These are phyloP conservation scores for Flagelloscypha sp. DNA, from an alignment of 768 basidiomycete genomes.

Conservation along the genomic window DNA sequence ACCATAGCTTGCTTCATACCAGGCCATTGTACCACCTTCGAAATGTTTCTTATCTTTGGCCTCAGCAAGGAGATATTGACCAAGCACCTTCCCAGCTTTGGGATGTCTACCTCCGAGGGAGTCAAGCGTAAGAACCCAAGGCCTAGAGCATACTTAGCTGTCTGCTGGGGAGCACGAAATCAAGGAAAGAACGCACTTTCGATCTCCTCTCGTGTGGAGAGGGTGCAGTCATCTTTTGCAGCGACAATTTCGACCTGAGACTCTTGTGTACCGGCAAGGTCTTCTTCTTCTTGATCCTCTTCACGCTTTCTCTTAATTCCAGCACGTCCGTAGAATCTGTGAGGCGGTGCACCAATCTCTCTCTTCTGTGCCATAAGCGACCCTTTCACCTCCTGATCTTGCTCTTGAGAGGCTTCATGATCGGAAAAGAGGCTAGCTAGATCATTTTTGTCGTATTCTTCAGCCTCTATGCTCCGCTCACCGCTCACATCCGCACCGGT, in stretches of 20 bases:
- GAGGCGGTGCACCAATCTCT: background rate
- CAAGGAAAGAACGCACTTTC: background rate
- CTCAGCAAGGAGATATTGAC: conserved; percentile 64
- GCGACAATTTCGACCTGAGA: background rate
- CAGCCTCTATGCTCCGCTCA: background rate
- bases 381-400: background rate
- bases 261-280: too few relatives aligned
- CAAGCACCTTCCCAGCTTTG: conserved; percentile 52
- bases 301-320: background rate
- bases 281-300: conserved; percentile 25
- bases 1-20: conserved; percentile 48
- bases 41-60: conserved; percentile 61
- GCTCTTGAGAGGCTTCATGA: background rate
- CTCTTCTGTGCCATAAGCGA: too few relatives aligned
- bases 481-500: background rate
- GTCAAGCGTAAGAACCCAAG: conserved; percentile 83
- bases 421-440: background rate
- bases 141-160: conserved; percentile 35
- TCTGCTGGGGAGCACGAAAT: background rate
- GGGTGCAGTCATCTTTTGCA: background rate
- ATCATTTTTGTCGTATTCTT: background rate
- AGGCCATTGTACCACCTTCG: conserved; percentile 28
- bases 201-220: background rate
- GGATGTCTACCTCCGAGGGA: conserved; percentile 75
- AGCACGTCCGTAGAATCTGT: background rate